Evolutionary conservation across 306 rosid genomes (phyloP), one percentile per base, ranked within the genome.

Genomic region (Amphicarpaea edgeworthii): DNA sequence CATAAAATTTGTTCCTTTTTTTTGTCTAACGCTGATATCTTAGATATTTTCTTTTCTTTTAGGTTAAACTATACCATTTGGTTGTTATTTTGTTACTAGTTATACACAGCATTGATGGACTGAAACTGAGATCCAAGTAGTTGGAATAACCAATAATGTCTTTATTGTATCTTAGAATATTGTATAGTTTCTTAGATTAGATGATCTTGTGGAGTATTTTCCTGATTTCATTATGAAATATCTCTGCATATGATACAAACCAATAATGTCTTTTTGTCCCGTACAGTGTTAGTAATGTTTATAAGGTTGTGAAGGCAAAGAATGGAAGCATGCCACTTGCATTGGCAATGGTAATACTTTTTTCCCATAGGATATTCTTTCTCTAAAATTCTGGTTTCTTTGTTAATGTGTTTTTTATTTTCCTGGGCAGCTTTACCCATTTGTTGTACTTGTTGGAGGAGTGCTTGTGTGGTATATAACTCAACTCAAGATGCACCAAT

Each of bases 401-500:
- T 65, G 17, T 78, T 72, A 20, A 79, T 68, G 14, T 28, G 19
- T 78, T 17, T 24, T 12, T 77, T n/a, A n/a, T n/a, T 63, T 86
- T 83, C 77, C 40, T 75, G 82, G 10, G 78, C 91, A 96, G 98
- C 90, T 92, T 78, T 96, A 82, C 73, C 99, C 96, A 24, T 90
- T 96, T 81, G 82, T 62, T 42, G 87, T 89, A 14, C 99, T 90
- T 43, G 73, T 93, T 54, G 93, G 90, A 51, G 96, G 90, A 75
- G 97, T 87, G 74, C 85, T 96, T 72, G 42, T 86, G 26, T 96
- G 99, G 99, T 96, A 92, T 96, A 92, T 41, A 82, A 85, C 78
- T 77, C 72, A 38, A 73, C 77, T 54, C 67, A n/a, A 82, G 70
- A 38, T 24, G 6, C 81, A 49, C 40, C 5, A 12, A 46, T 67